Percentiles rank a stretch among this genome's conserved stretches.
Conservation (phyloP, 1,284 basidiomycete species). For the Ceratobasidium sp. region DNA sequence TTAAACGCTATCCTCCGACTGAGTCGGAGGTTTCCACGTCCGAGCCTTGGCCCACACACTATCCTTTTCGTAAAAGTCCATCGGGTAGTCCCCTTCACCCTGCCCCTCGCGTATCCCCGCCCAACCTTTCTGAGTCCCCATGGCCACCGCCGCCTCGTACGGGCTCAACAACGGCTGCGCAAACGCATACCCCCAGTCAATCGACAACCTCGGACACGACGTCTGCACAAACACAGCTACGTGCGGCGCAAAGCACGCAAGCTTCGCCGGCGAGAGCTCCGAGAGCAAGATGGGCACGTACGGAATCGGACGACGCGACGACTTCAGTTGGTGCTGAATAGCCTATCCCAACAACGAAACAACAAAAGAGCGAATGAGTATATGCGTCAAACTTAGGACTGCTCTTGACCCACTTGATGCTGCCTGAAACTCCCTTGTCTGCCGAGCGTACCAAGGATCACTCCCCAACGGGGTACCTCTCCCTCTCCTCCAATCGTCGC, state of each 20-base stretch:
- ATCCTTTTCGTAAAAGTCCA: constrained; percentile 95
- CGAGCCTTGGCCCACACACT: constrained; percentile 79
- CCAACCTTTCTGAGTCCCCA: constrained; percentile 81
- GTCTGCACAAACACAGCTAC: constrained; percentile 95
- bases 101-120: constrained; percentile 59
- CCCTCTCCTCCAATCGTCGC: constrained; percentile 65
- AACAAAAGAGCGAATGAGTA: constrained; percentile 32
- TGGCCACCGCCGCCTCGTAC: constrained; percentile 92
- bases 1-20: no score
- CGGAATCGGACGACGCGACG: constrained; percentile 70
- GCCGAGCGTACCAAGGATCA: constrained; percentile 96
- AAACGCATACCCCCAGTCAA: constrained; percentile 99
- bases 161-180: constrained; percentile 89
- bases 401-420: constrained; percentile 67
- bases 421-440: constrained; percentile 94
- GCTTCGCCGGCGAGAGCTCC: constrained; percentile 94
- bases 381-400: background rate
- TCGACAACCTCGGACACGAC: constrained; percentile 94
- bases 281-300: constrained; percentile 93
- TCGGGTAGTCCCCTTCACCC: constrained; percentile 77
- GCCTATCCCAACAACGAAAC: constrained; percentile 67
- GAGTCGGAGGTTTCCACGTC: constrained; percentile 50
- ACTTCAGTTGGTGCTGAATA: constrained; percentile 76
- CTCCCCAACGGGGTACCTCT: constrained; percentile 77
- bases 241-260: constrained; percentile 82